Percentiles rank a stretch among this genome's conserved stretches.
phyloP scores from a whole-genome alignment of 1,284 basidiomycete species.

The Moesziomyces sp. region DNA sequence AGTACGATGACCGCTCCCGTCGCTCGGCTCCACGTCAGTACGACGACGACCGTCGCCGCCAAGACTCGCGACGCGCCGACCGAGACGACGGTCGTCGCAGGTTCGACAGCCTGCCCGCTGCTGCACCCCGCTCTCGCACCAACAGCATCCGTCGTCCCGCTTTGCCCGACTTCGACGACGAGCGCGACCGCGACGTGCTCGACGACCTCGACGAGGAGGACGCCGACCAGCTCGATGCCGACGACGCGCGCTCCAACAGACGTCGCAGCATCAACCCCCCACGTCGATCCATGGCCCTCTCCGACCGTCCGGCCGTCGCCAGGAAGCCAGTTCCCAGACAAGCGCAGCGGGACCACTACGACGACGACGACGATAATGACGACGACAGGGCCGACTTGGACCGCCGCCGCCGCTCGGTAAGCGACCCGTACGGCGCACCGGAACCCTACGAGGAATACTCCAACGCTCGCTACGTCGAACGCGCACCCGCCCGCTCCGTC shows the following conservation, averaged over 20 bases:
- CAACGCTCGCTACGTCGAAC: conserved; percentile 17
- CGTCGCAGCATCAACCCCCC: conserved; percentile 17
- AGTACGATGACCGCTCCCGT: conserved; percentile 15
- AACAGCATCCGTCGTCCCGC: conserved; percentile 23
- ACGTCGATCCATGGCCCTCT: conserved; percentile 6
- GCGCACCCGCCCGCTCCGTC: conserved; percentile 10
- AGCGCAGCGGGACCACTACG: conserved; percentile 15
- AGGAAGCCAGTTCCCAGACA: neutral
- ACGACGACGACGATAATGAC: conserved; percentile 1
- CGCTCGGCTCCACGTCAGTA: conserved; percentile 12
- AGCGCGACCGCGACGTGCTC: conserved; percentile 18
- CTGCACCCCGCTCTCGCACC: conserved; percentile 9
- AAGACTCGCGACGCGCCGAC: conserved; percentile 9
- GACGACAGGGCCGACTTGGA: too few relatives aligned
- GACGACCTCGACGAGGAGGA: conserved; percentile 33
- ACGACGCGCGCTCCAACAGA: conserved; percentile 11
- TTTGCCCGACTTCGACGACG: conserved; percentile 21
- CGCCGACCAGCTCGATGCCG: conserved; percentile 8
- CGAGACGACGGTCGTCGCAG: conserved; percentile 15
- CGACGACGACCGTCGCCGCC: conserved; percentile 13
- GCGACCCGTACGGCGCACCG: conserved; percentile 27
- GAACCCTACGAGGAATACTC: conserved; percentile 44
- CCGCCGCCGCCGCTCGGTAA: conserved; percentile 24
- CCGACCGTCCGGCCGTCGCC: conserved; percentile 12
- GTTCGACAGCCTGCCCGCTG: conserved; percentile 19